Evolutionary conservation across 179 eudicot genomes (phyloP), one percentile per base, ranked within the genome.

Genomic region (Actinidia chinensis): DNA sequence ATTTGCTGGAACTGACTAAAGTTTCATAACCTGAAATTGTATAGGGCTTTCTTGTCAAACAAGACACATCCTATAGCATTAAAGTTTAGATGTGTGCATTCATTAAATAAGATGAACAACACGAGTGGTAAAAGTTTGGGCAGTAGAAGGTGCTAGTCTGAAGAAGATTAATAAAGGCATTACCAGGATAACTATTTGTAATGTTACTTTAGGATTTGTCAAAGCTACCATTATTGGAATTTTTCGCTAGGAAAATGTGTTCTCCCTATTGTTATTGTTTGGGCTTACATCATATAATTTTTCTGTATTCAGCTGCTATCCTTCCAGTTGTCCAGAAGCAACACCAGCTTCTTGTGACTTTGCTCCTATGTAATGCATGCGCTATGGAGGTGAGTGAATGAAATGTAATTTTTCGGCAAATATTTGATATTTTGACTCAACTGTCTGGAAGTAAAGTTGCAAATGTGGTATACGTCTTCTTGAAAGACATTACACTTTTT

Each of bases 291-390:
- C 36, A 15, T 63, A n/a, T 20, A 28, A 7, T 48, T 56, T 54
- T 79, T 17, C 64, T 80, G 10, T 81, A 79, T 85, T 46, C 93
- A 95, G 99, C 95, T 81, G 78, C 90, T 59, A 93, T 93, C 70
- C 86, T 95, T 68, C 98, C 99, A 54, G 98, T 95, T 76, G 95
- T 95, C 74, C 93, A 95, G 84, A 93, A 93, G 90, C 99, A 93
- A 79, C 99, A 95, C 76, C 98, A 90, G 67, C 94, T 95, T 60
- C 98, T 95, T 40, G 99, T 95, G 82, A 95, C 99, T 9, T 77
- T 95, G 86, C 98, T 95, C 72, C 81, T 93, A 40, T 91, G 97
- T 81, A 95, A 95, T 90, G 99, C 98, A 47, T 90, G 87, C 65
- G 86, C 99, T 72, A 95, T 93, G 99, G 99, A 95, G 95, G 98